Evolutionary conservation across 345 rosid species (phyloP), one percentile per base, ranked within the genome.

Genomic region (Angophora floribunda): DNA sequence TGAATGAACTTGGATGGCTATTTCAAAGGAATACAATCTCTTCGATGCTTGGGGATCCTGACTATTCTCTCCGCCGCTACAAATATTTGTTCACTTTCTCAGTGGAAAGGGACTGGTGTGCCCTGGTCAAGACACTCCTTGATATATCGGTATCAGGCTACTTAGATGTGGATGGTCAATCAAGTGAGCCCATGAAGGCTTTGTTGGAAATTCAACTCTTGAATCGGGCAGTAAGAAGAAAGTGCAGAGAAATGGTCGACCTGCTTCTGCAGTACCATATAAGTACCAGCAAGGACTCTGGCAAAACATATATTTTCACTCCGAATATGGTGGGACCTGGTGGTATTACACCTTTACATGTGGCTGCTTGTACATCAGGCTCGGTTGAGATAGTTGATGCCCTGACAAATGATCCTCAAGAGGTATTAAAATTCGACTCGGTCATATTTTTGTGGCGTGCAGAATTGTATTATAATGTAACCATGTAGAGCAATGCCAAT

Each of bases 1-100:
- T 97, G 90, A 95, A 97, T 84, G 99, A 97, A 91, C 98, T 97
- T 80, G 99, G 99, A 86, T 97, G 99, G 99, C 93, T 97, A 67
- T 97, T 97, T 88, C 99, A 95, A 91, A 93, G 93, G 86, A 93
- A 88, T 87, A 91, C 90, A 47, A 82, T 88, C 49, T 89, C 91
- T 86, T 87, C 90, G n/a, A 53, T 21, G n/a, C 92, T 53, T 89
- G 91, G 88, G 87, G 85, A 87, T 89, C 92, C 92, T 41, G 91
- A 91, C 61, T 94, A 88, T 91, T 93, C 97, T 49, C 89, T 95
- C 61, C 19, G 78, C 78, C 97, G 98, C 45, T 96, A 95, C 92
- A 97, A 94, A 89, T 95, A 94, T 90, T 90, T 97, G 87, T 93
- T 96, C 22, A 65, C 94, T 57, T 97, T 94, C 90, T 90, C 99